These are phyloP conservation scores for Rhynchospora pubera DNA, from an alignment of 176 grass and related monocot species.

Conservation along the genomic window DNA sequence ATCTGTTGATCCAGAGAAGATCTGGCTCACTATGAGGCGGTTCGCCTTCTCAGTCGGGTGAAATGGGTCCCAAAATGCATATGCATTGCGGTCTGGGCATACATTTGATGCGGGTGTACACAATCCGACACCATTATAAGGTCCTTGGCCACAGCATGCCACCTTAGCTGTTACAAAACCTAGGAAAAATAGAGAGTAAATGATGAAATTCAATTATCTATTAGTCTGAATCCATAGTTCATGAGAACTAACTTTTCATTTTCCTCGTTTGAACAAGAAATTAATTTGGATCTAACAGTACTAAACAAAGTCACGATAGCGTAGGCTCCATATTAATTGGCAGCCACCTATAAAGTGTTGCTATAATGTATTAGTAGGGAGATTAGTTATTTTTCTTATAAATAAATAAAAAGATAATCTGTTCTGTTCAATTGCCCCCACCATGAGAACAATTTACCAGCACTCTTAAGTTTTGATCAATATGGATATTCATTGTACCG, in stretches of 20 bases:
- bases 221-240: background rate
- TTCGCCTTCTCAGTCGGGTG: constrained; percentile 83
- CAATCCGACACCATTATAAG: constrained; percentile 69
- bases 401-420: background rate
- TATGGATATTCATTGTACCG: background rate
- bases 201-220: background rate
- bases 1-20: constrained; percentile 38
- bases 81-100: constrained; percentile 44
- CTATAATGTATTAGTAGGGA: background rate
- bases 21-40: constrained; percentile 72
- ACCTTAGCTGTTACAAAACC: constrained; percentile 59
- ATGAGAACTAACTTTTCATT: background rate
- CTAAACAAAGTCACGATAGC: too few relatives aligned
- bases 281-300: background rate
- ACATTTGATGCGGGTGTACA: constrained; percentile 57
- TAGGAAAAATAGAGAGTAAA: constrained; percentile 11
- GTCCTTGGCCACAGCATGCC: constrained; percentile 93
- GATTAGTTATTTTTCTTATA: background rate
- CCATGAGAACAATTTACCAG: background rate
- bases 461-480: background rate
- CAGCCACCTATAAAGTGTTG: background rate
- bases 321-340: background rate
- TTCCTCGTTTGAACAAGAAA: background rate
- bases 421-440: background rate
- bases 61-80: constrained; percentile 94